Evolutionary conservation across 1,139 yeast genomes (phyloP).

Genomic region (Candida smagusa): DNA sequence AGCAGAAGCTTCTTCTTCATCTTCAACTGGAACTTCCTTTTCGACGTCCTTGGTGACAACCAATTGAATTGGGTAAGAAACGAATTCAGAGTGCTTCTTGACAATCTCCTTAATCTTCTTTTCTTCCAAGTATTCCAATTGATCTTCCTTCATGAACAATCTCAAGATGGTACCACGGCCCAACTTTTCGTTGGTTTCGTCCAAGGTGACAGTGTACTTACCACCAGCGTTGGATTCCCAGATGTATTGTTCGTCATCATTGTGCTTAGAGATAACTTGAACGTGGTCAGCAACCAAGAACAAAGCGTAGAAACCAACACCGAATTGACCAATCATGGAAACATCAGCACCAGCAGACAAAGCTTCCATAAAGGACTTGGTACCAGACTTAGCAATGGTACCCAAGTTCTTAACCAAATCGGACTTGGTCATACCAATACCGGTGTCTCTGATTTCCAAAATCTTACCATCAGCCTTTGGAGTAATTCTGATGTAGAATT

Average conservation of each 20-base stretch:
- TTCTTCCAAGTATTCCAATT: slow-evolving; percentile 98
- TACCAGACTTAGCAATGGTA: slow-evolving; percentile 99
- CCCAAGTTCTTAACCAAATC: slow-evolving; percentile 99
- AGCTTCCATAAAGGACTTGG: slow-evolving; percentile 99
- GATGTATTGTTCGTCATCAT: slow-evolving; percentile 98
- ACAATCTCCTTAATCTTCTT: slow-evolving; percentile 99
- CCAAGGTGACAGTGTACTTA: slow-evolving; percentile 93
- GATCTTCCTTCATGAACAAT: slow-evolving; percentile 98
- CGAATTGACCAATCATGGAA: slow-evolving; percentile 99
- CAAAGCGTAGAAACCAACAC: slow-evolving; percentile 99
- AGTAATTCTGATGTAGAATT: slow-evolving; percentile 93
- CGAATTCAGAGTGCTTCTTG: slow-evolving; percentile 99
- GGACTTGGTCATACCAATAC: slow-evolving; percentile 99
- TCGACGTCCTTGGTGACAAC: slow-evolving; percentile 98
- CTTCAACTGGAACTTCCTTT: slow-evolving; percentile 83
- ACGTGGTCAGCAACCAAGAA: slow-evolving; percentile 99
- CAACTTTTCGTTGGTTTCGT: slow-evolving; percentile 78
- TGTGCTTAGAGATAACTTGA: slow-evolving; percentile 97
- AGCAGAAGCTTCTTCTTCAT: slow-evolving; percentile 50
- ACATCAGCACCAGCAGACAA: slow-evolving; percentile 99
- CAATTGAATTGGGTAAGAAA: slow-evolving; percentile 97
- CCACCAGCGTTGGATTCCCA: slow-evolving; percentile 99
- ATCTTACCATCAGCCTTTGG: slow-evolving; percentile 94
- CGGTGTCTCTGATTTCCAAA: slow-evolving; percentile 97
- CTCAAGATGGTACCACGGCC: slow-evolving; percentile 96